Conservation (phyloP, 2,329 filamentous ascomycete species). For the Hymenoscyphus albidus region DNA sequence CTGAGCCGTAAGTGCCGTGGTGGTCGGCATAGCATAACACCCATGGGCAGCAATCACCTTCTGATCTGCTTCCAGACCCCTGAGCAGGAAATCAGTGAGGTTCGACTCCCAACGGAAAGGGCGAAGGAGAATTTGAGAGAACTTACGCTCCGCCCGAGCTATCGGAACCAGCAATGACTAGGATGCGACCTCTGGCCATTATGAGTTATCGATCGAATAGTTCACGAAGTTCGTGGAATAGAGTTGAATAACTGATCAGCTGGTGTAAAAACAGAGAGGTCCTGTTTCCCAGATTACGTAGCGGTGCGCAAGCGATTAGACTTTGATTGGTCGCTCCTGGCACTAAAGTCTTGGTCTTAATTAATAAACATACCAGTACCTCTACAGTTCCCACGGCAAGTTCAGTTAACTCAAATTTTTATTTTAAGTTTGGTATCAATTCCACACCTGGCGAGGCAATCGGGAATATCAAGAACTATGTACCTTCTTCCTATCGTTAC, state of each 20-base stretch:
- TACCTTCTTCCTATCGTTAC: background rate
- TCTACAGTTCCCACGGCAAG: background rate
- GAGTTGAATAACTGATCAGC: background rate
- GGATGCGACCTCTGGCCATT: constrained; percentile 46
- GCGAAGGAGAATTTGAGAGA: constrained; percentile 6
- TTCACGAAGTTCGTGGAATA: background rate
- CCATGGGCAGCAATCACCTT: constrained; percentile 89
- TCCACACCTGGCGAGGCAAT: background rate
- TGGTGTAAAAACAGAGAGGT: background rate
- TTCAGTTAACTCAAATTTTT: background rate
- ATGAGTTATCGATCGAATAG: background rate
- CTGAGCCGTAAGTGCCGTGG: constrained; percentile 91
- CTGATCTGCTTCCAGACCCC: constrained; percentile 92
- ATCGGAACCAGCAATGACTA: constrained; percentile 71
- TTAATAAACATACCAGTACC: background rate
- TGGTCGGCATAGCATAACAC: constrained; percentile 94
- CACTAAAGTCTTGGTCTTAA: background rate
- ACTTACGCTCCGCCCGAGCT: constrained; percentile 73
- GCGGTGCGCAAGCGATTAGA: background rate
- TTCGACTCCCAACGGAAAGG: background rate
- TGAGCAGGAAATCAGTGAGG: constrained; percentile 39
- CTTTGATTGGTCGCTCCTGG: background rate
- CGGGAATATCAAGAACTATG: background rate
- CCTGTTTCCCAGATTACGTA: background rate
- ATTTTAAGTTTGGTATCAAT: background rate